Percentiles rank a stretch among this genome's conserved stretches.
These are phyloP conservation scores for Taxawa tesnikishii DNA, from an alignment of 2,329 filamentous ascomycete species.

Conservation along the genomic window DNA sequence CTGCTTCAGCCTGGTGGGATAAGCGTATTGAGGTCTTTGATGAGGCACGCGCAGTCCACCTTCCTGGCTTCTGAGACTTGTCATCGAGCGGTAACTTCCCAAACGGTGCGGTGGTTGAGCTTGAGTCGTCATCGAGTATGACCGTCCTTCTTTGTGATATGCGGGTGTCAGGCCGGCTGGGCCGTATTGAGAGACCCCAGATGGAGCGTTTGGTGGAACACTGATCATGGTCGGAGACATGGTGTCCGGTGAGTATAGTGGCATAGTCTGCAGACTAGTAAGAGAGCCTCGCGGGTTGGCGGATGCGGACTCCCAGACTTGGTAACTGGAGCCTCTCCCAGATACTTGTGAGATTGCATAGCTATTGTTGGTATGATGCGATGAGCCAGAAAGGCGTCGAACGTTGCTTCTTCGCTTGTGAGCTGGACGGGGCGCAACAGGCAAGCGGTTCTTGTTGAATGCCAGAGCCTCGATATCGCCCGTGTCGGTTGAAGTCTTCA, in stretches of 20 bases:
- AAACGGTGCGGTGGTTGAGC: conserved; percentile 19
- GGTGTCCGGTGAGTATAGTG: conserved; percentile 25
- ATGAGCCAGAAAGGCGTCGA: conserved; percentile 28
- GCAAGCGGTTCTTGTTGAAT: conserved; percentile 24
- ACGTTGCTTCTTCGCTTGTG: conserved; percentile 21
- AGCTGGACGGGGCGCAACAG: conserved; percentile 21
- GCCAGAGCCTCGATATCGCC: conserved; percentile 30
- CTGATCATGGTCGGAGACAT: conserved; percentile 13
- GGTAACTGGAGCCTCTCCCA: conserved; percentile 22
- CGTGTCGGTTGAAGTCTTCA: conserved; percentile 36
- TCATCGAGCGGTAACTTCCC: conserved; percentile 30
- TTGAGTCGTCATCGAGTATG: conserved; percentile 28
- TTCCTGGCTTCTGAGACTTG: conserved; percentile 30
- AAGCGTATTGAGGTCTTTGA: conserved; percentile 26
- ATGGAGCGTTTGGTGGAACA: conserved; percentile 3
- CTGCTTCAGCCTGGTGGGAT: conserved; percentile 28
- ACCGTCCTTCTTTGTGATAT: conserved; percentile 24
- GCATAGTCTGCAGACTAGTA: conserved; percentile 28
- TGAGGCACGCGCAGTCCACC: conserved; percentile 17
- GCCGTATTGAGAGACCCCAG: conserved; percentile 3
- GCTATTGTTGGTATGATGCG: conserved; percentile 20
- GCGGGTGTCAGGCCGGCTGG: conserved; percentile 7
- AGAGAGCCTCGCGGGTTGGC: conserved; percentile 26
- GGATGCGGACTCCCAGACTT: conserved; percentile 25
- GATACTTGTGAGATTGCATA: conserved; percentile 28